Evolutionary conservation across 352 stramenopile species (phyloP), one percentile per base, ranked within the genome.

Genomic region (Globisporangium lucens): DNA sequence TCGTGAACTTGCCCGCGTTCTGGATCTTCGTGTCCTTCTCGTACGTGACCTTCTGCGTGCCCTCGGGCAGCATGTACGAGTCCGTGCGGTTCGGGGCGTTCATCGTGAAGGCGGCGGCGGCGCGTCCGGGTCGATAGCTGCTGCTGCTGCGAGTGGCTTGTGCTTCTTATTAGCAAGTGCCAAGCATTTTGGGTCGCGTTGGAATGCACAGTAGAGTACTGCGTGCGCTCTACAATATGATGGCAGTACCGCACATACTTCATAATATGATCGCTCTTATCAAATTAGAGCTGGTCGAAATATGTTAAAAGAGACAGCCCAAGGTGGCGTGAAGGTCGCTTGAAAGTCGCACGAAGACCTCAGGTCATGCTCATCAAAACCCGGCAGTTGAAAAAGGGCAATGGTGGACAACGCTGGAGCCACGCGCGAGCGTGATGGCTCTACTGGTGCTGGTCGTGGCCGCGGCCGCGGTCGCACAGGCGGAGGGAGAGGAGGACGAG

Each of bases 1-100:
- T 95, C 58, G 91, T 98, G 75, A 99, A 99, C 57, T 97, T 98
- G 64, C 96, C 97, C 27, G 97, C 95, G 75, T 99, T 99, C 35
- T 93, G 89, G 65, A 99, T 97, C 83, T 99, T 99, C 33, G 96
- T 98, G 78, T 99, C 97, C 49, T 96, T 91, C 69, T 95, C 88
- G 78, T 99, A 99, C 68, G 89, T 90, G 60, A 99, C 91, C 72
- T 98, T 98, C 61, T 91, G 75, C 58, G 85, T 84, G 58, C 87
- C 87, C 69, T 95, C 87, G 20, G 87, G 87, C 73, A 95, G 82
- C 75, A 94, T 70, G 66, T 94, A 95, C 78, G 86, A 89, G 75
- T 95, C 87, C 68, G 78, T 93, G 33, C 87, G 84, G 71, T 76
- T 87, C 70, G 87, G 87, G 22, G 87, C 87, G 79, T 95, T 95